Conservation (phyloP, 495 filamentous ascomycete genomes). For the Penicilliopsis zonata region DNA sequence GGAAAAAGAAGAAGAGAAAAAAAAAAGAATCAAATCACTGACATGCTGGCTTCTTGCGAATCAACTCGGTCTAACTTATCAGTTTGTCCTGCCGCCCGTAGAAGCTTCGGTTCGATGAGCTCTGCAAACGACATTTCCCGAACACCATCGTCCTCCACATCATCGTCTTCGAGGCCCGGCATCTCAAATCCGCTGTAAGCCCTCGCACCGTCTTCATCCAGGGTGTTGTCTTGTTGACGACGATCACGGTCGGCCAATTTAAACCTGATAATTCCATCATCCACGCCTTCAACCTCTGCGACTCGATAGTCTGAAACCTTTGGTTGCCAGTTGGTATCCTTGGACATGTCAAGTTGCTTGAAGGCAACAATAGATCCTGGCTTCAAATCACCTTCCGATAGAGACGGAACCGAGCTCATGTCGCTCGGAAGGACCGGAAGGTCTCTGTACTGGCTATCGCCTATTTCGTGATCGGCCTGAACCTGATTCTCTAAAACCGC, state of each 20-base stretch:
- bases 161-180: constrained; percentile 43
- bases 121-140: constrained; percentile 41
- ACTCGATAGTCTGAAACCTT: constrained; percentile 54
- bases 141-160: constrained; percentile 41
- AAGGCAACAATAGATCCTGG: constrained; percentile 66
- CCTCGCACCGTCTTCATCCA: constrained; percentile 42
- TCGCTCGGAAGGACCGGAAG: constrained; percentile 59
- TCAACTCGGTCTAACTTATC: constrained; percentile 7
- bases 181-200: constrained; percentile 57
- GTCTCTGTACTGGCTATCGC: constrained; percentile 31
- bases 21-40: constrained; percentile 29
- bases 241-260: constrained; percentile 61
- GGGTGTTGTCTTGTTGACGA: constrained; percentile 30
- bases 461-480: constrained; percentile 1
- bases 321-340: constrained; percentile 67
- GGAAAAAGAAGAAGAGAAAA: constrained; percentile 6
- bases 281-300: constrained; percentile 45
- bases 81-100: constrained; percentile 23
- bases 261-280: constrained; percentile 39
- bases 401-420: constrained; percentile 35
- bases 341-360: constrained; percentile 63
- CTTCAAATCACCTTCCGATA: constrained; percentile 41
- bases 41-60: constrained; percentile 25
- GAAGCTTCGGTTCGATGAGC: constrained; percentile 50
- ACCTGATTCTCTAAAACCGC: constrained; percentile 4